A percentile compares a stretch with the other conserved stretches of the same genome.
Evolutionary conservation across 192 early-diverging fungal species (phyloP).

Genomic region (Entomortierella lignicola): DNA sequence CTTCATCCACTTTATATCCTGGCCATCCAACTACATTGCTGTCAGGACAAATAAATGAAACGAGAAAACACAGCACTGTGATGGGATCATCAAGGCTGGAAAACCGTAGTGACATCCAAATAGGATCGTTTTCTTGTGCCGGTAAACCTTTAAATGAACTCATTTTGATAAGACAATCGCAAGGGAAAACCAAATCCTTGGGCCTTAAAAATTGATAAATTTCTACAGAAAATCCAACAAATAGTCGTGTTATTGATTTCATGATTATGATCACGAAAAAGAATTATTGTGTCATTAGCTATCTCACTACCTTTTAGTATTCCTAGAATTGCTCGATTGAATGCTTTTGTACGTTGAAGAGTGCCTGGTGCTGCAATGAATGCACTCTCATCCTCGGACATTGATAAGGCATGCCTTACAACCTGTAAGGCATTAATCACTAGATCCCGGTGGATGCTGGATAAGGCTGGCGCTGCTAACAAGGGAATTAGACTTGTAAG

Average conservation of each 20-base stretch:
- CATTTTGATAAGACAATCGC: constrained; percentile 21
- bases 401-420: constrained; percentile 1
- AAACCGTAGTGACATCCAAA: constrained; percentile 30
- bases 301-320: constrained; percentile 20
- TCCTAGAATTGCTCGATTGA: constrained; percentile 11
- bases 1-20: constrained; percentile 13
- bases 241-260: too few relatives aligned
- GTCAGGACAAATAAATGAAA: constrained; percentile 17
- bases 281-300: not conserved
- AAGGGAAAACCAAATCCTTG: constrained; percentile 17
- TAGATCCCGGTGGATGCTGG: constrained; percentile 18
- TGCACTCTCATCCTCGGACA: constrained; percentile 10
- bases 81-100: constrained; percentile 18
- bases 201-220: constrained; percentile 1
- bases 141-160: constrained; percentile 15
- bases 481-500: constrained; percentile 15
- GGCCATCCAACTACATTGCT: constrained; percentile 9
- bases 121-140: constrained; percentile 18
- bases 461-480: constrained; percentile 14
- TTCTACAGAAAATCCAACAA: too few relatives aligned
- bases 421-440: constrained; percentile 11
- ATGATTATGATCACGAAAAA: too few relatives aligned
- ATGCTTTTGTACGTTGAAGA: constrained; percentile 11
- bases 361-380: not conserved
- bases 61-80: constrained; percentile 14